These are phyloP conservation scores for Cryptococcus wingfieldii DNA, from an alignment of 1,284 basidiomycete species.

Conservation along the genomic window DNA sequence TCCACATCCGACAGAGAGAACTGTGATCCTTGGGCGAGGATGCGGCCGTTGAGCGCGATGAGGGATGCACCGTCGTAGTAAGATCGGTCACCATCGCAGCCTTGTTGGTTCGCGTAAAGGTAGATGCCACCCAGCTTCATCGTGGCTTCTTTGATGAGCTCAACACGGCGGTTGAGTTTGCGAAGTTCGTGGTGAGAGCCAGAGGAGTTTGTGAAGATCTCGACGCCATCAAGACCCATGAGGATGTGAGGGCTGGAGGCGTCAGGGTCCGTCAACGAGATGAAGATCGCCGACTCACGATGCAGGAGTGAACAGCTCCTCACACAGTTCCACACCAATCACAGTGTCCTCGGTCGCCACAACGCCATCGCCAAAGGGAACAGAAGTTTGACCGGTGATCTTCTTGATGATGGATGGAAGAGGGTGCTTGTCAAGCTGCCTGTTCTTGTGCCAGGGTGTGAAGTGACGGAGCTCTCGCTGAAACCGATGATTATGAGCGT, in stretches of 20 bases:
- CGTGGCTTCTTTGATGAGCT: slow-evolving; percentile 95
- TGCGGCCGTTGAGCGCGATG: slow-evolving; percentile 88
- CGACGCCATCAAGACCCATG: slow-evolving; percentile 96
- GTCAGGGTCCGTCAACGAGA: neutral
- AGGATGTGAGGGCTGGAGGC: slow-evolving; percentile 77
- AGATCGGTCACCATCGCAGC: slow-evolving; percentile 93
- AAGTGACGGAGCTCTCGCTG: slow-evolving; percentile 88
- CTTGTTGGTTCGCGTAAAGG: slow-evolving; percentile 97
- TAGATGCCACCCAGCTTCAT: slow-evolving; percentile 96
- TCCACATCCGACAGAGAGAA: slow-evolving; percentile 95
- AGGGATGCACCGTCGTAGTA: slow-evolving; percentile 98
- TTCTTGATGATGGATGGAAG: slow-evolving; percentile 80
- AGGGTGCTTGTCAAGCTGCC: slow-evolving; percentile 81
- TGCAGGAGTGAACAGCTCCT: slow-evolving; percentile 93
- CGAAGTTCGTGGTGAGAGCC: slow-evolving; percentile 96
- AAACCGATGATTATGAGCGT: neutral
- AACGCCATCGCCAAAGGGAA: slow-evolving; percentile 93
- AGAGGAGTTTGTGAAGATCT: slow-evolving; percentile 97
- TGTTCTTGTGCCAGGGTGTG: slow-evolving; percentile 88
- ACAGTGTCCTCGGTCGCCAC: slow-evolving; percentile 91
- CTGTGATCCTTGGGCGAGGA: slow-evolving; percentile 92
- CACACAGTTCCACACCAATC: slow-evolving; percentile 92
- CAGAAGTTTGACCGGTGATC: slow-evolving; percentile 84
- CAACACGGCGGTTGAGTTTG: slow-evolving; percentile 84
- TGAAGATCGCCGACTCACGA: slow-evolving; percentile 57